Evolutionary conservation across 2,329 filamentous ascomycete species (phyloP).

Genomic region (Lasiodiplodia theobromae): DNA sequence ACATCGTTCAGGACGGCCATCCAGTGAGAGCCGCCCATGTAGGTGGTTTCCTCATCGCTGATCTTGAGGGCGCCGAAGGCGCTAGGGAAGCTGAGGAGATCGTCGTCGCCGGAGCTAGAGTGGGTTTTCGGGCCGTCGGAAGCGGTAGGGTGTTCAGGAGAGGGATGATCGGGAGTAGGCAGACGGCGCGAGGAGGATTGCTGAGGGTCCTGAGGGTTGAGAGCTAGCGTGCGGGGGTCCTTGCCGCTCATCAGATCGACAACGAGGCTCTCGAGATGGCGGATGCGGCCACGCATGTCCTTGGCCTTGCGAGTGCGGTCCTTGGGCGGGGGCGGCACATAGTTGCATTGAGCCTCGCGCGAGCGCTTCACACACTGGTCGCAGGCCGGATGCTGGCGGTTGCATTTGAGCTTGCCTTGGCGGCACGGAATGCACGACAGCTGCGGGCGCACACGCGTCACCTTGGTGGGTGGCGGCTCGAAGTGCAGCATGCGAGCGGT

Average conservation of each 20-base stretch:
- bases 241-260: slow-evolving; percentile 44
- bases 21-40: slow-evolving; percentile 43
- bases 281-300: slow-evolving; percentile 46
- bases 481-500: slow-evolving; percentile 19
- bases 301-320: slow-evolving; percentile 37
- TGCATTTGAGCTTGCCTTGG: slow-evolving; percentile 45
- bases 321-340: slow-evolving; percentile 35
- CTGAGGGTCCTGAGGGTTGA: slow-evolving; percentile 12
- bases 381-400: slow-evolving; percentile 47
- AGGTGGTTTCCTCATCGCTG: slow-evolving; percentile 32
- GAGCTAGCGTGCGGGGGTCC: slow-evolving; percentile 28
- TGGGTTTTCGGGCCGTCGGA: slow-evolving; percentile 28
- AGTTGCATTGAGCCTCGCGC: slow-evolving; percentile 41
- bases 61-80: slow-evolving; percentile 26
- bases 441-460: slow-evolving; percentile 34
- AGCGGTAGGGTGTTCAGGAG: slow-evolving; percentile 12
- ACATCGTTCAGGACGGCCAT: slow-evolving; percentile 45
- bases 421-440: slow-evolving; percentile 40
- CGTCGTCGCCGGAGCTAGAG: slow-evolving; percentile 28
- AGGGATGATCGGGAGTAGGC: slow-evolving; percentile 28
- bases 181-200: slow-evolving; percentile 11
- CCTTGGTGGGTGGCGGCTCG: slow-evolving; percentile 24
- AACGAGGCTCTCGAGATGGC: slow-evolving; percentile 46
- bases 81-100: slow-evolving; percentile 14
- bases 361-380: slow-evolving; percentile 46